Conservation (phyloP, 805 yeast genomes). For the Yarrowia sp. region DNA sequence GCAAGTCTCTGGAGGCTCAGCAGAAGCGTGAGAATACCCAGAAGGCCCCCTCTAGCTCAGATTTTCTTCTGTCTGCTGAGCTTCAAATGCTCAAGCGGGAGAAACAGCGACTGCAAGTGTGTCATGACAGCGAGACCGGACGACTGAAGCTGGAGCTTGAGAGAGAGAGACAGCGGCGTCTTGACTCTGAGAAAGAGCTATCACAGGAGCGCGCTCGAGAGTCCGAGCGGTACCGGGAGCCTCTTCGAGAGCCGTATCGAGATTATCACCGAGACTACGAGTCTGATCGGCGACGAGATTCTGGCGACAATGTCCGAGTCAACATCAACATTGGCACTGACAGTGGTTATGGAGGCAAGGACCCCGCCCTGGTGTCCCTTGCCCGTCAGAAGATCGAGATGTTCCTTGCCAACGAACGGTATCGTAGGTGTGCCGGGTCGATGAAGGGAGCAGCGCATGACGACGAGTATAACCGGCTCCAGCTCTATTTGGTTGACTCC, state of each 20-base stretch:
- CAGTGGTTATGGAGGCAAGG: not conserved
- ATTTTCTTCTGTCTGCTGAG: not conserved
- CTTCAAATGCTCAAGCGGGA: not conserved
- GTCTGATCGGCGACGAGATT: not conserved
- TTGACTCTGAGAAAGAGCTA: not conserved
- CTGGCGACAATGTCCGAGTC: not conserved
- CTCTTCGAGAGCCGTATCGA: not conserved
- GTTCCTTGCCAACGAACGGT: not conserved
- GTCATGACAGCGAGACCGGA: not conserved
- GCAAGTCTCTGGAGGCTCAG: not conserved
- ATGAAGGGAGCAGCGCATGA: not conserved
- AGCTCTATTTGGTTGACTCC: not conserved
- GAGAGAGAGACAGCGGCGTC: not conserved
- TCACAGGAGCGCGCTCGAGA: not conserved
- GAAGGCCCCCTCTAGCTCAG: not conserved
- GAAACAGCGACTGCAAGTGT: not conserved
- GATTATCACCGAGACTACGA: not conserved
- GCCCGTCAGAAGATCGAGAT: not conserved
- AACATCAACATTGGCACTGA: not conserved
- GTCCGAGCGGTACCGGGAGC: not conserved
- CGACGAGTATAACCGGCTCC: conserved; percentile 7
- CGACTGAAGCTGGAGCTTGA: not conserved
- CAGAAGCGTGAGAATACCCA: not conserved
- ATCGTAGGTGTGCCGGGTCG: not conserved
- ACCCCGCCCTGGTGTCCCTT: not conserved